These are phyloP conservation scores for Vitis hybrid DNA, from an alignment of 177 flowering plant species.

Conservation along the genomic window DNA sequence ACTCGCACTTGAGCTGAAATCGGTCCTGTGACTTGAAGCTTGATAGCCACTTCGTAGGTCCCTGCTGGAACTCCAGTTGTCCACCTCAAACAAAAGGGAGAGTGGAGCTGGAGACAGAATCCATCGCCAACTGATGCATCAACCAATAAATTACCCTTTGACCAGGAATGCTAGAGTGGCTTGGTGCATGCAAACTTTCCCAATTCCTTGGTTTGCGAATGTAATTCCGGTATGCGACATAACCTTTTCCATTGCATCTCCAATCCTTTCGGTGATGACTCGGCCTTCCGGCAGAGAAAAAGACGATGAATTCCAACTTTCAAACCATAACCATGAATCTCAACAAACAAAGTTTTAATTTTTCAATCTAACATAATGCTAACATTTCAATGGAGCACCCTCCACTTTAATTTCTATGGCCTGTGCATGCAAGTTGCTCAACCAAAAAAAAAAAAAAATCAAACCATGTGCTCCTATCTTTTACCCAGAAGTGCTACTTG, in stretches of 20 bases:
- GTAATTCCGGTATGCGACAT: slow-evolving; percentile 86
- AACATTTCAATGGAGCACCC: too few species aligned
- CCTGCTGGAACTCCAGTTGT: slow-evolving; percentile 81
- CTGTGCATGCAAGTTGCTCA: too few species aligned
- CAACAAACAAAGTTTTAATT: too few species aligned
- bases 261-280: slow-evolving; percentile 79
- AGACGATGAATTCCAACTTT: slow-evolving; percentile 72
- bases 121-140: slow-evolving; percentile 99
- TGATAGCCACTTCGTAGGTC: slow-evolving; percentile 57
- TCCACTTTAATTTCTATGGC: too few species aligned
- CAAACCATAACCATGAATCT: too few species aligned
- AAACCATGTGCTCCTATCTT: too few species aligned
- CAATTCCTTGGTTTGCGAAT: slow-evolving; percentile 85
- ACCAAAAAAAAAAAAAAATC: too few species aligned
- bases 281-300: slow-evolving; percentile 71
- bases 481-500: too few species aligned
- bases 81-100: slow-evolving; percentile 68
- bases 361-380: too few species aligned
- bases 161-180: slow-evolving; percentile 83
- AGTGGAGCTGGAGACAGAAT: slow-evolving; percentile 66
- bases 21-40: slow-evolving; percentile 52
- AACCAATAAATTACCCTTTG: slow-evolving; percentile 66
- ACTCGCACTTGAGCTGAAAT: slow-evolving; percentile 76
- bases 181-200: slow-evolving; percentile 58
- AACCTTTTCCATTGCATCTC: slow-evolving; percentile 93